phyloP scores from a whole-genome alignment of 306 rosid genomes.

The Glycine soja region DNA sequence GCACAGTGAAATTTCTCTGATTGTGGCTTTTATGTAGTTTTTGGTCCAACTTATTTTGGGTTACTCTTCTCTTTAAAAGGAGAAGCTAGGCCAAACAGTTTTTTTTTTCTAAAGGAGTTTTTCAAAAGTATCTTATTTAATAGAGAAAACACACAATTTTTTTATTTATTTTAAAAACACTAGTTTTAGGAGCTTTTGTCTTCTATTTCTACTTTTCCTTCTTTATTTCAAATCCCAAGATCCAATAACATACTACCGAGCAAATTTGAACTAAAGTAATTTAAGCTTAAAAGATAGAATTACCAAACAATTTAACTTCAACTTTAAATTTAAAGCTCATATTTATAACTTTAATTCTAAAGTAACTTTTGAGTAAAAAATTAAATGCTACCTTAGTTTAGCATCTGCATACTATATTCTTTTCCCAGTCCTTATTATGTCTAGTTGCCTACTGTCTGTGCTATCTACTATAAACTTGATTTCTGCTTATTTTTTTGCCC shows the following conservation, averaged over 20 bases:
- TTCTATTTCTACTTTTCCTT: background rate
- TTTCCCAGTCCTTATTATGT: slow-evolving; percentile 14
- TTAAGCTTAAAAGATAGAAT: background rate
- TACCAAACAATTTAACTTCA: background rate
- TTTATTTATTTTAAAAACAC: background rate
- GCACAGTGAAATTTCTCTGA: slow-evolving; percentile 4
- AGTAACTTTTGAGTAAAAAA: background rate
- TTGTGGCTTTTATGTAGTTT: slow-evolving; percentile 14
- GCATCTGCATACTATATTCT: slow-evolving; percentile 18
- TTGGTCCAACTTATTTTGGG: background rate
- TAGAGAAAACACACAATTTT: background rate
- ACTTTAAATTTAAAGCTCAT: background rate
- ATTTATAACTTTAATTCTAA: background rate
- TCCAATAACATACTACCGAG: background rate
- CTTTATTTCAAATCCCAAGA: background rate
- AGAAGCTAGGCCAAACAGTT: background rate
- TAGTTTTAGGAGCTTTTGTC: slow-evolving; percentile 1
- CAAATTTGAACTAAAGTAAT: background rate
- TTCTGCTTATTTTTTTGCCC: slow-evolving; percentile 22
- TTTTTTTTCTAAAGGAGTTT: background rate
- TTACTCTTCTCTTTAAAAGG: background rate
- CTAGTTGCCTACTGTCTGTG: background rate
- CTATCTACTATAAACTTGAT: slow-evolving; percentile 24
- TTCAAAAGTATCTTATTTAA: background rate
- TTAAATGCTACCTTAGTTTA: background rate